Base-by-base conservation (phyloP, 1,139 yeast species). In the Diutina rugosa region DNA sequence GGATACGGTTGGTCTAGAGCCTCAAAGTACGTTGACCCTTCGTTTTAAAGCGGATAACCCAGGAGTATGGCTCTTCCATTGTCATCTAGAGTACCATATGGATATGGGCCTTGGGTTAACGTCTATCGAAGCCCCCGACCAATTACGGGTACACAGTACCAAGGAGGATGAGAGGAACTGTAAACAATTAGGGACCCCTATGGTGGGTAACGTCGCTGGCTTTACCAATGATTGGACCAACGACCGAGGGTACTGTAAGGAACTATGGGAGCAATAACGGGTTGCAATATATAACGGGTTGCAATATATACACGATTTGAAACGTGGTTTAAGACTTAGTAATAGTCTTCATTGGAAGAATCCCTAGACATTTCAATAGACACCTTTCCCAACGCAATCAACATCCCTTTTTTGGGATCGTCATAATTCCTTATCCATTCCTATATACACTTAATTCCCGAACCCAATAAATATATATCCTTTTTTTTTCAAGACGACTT, bases 401-500 rank as follows among this genome's bases (percentile, higher is more conserved):
- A n/a, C n/a, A n/a, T n/a, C n/a, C n/a, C n/a, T n/a, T n/a, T n/a
- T n/a, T n/a, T n/a, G n/a, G n/a, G n/a, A n/a, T n/a, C n/a, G n/a
- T n/a, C n/a, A n/a, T n/a, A n/a, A n/a, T n/a, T 10, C 14, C 41
- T 2, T 10, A 35, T 35, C 41, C 41, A 35, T 35, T 35, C 41
- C 41, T 35, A 35, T 35, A 35, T 35, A 35, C 41, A 35, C 46
- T 44, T 35, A 10, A 44, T 44, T 18, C 46, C 46, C 18, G 26
- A 16, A 7, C 46, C 46, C 46, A 44, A 44, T 48, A 28, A 29
- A 48, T 47, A 14, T 45, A 53, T 10, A 32, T 9, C 10, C 35
- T 32, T 32, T 10, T 32, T 8, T 35, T 35, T 35, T 53, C 29
- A 56, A n/a, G 55, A 52, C 38, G 41, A 10, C 18, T 62, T 63